Base-by-base conservation (phyloP, 2,329 filamentous ascomycete genomes). In the Calonectria pteridis region DNA sequence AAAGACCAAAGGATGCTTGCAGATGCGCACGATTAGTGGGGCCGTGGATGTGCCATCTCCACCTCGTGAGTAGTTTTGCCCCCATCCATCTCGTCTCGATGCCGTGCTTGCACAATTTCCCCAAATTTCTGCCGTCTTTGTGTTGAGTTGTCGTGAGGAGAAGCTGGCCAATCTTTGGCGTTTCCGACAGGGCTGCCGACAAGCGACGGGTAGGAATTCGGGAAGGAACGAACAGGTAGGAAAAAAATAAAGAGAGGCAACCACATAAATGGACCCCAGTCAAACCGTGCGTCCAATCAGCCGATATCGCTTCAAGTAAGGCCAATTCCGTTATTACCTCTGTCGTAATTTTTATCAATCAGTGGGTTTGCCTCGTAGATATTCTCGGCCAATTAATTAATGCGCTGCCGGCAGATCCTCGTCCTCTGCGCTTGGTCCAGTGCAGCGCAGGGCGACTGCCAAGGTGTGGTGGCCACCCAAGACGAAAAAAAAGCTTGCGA, bases 221-320 rank as follows among this genome's bases (percentile, higher is more conserved):
- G 55, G n/a, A 62, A 62, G 23, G 18, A 28, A 18, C n/a, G 9
- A 28, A 62, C 26, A 9, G 10, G n/a, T 26, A n/a, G 35, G 11
- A 29, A 40, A 35, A 58, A 58, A 35, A 37, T 2, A 20, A 20
- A 35, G 11, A 40, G 20, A 55, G 6, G 28, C 16, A 33, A 16
- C 33, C 11, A 29, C n/a, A 28, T 40, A 28, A 62, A 14, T 23
- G 33, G 9, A 28, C 55, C 55, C 55, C 31, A 40, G 55, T 62
- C 33, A 62, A 62, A 62, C 55, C 55, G 55, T 62, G 55, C 55
- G 18, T 23, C 20, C 33, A 62, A 62, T 62, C 31, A 40, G 64
- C 64, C 64, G 64, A 67, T 67, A 43, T 67, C 64, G 64, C 64
- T 67, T 53, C 4, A 33, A 35, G 31, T 18, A 53, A 28, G 31